phyloP scores from a whole-genome alignment of 306 rosid species.

The Castanea crenata region DNA sequence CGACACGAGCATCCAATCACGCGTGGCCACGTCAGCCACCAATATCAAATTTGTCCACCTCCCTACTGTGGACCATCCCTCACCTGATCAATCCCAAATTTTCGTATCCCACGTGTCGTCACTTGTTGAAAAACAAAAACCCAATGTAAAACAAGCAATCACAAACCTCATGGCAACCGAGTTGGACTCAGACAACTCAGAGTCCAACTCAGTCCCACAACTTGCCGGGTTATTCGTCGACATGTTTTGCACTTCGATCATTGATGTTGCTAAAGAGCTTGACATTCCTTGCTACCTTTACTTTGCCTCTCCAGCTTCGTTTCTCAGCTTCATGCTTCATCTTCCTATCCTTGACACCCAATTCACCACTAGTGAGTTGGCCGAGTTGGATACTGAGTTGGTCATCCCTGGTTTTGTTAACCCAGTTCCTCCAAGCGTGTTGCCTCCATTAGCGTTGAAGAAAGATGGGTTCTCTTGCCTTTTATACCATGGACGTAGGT shows the following conservation, averaged over 20 bases:
- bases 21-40: slow-evolving; percentile 14
- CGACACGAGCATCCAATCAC: slow-evolving; percentile 38
- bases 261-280: slow-evolving; percentile 60
- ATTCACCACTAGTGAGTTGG: background rate
- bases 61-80: slow-evolving; percentile 32
- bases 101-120: slow-evolving; percentile 20
- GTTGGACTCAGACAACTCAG: slow-evolving; percentile 14
- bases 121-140: slow-evolving; percentile 36
- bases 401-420: slow-evolving; percentile 30
- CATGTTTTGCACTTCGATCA: slow-evolving; percentile 46
- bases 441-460: slow-evolving; percentile 29
- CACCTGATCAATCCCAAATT: slow-evolving; percentile 39
- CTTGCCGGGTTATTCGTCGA: slow-evolving; percentile 48
- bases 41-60: slow-evolving; percentile 37
- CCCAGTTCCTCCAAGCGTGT: slow-evolving; percentile 31
- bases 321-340: slow-evolving; percentile 45
- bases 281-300: slow-evolving; percentile 51
- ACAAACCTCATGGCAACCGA: slow-evolving; percentile 10
- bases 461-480: slow-evolving; percentile 7
- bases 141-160: slow-evolving; percentile 29
- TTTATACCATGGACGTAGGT: slow-evolving; percentile 31
- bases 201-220: background rate
- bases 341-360: slow-evolving; percentile 21
- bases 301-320: slow-evolving; percentile 54
- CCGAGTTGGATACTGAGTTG: slow-evolving; percentile 29